Evolutionary conservation across 1,284 basidiomycete genomes (phyloP).

Genomic region (Ceratobasidium papillatum): DNA sequence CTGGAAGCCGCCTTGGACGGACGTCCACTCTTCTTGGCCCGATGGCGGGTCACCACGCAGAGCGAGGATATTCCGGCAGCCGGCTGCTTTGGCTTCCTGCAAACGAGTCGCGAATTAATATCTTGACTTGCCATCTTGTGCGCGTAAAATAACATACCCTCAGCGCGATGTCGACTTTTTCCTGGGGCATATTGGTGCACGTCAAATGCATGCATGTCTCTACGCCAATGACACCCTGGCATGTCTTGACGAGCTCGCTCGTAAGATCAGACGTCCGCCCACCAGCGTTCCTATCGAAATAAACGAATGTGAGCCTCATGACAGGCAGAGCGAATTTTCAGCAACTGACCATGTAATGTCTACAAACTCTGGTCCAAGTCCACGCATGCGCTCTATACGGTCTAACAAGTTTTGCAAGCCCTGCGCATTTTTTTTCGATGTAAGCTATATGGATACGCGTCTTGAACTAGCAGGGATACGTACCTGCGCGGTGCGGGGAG

Average conservation of each 20-base stretch:
- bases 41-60: constrained; percentile 92
- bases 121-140: background rate
- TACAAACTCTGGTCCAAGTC: constrained; percentile 95
- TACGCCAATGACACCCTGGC: constrained; percentile 89
- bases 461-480: constrained; percentile 41
- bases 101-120: constrained; percentile 11
- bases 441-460: constrained; percentile 14
- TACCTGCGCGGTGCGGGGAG: constrained; percentile 93
- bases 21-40: constrained; percentile 90
- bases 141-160: constrained; percentile 61
- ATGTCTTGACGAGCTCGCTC: constrained; percentile 95
- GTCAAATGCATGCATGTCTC: constrained; percentile 99
- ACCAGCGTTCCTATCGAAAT: constrained; percentile 82
- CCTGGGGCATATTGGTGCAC: constrained; percentile 96
- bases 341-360: constrained; percentile 90
- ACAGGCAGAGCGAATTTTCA: background rate
- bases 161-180: constrained; percentile 92
- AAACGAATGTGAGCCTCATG: background rate
- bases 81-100: constrained; percentile 89
- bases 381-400: constrained; percentile 97
- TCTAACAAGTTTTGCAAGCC: constrained; percentile 94
- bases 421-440: constrained; percentile 55
- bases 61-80: constrained; percentile 95
- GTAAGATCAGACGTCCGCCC: constrained; percentile 93
- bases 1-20: constrained; percentile 86